Evolutionary conservation across 352 stramenopile species (phyloP).

Genomic region (Phytophthora syringae): DNA sequence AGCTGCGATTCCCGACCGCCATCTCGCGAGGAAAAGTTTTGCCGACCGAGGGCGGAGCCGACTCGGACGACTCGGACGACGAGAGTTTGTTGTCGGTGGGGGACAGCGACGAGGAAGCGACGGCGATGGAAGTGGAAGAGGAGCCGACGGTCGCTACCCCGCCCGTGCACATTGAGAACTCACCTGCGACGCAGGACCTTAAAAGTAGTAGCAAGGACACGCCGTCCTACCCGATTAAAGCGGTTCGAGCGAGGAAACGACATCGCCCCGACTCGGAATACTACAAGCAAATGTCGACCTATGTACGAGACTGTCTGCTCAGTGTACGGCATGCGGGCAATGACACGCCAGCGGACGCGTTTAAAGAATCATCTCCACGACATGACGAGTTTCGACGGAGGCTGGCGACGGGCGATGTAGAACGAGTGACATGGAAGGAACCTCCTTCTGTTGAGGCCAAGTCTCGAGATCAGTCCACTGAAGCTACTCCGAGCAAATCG

Average conservation of each 20-base stretch:
- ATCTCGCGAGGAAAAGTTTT: conserved; percentile 81
- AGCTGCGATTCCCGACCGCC: conserved; percentile 74
- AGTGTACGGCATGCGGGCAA: conserved; percentile 63
- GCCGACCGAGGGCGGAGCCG: conserved; percentile 43
- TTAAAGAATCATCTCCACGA: conserved; percentile 42
- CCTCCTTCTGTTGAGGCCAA: conserved; percentile 43
- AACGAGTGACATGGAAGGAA: conserved; percentile 84
- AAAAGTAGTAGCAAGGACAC: conserved; percentile 24
- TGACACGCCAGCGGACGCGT: conserved; percentile 45
- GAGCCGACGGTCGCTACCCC: conserved; percentile 25
- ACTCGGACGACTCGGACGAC: conserved; percentile 67
- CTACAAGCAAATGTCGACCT: conserved; percentile 87
- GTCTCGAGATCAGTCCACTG: conserved; percentile 12
- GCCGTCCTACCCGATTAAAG: conserved; percentile 74
- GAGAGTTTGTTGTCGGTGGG: conserved; percentile 77
- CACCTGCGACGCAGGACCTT: conserved; percentile 10
- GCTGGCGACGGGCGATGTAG: conserved; percentile 64
- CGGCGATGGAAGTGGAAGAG: conserved; percentile 38
- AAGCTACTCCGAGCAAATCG: conserved; percentile 21
- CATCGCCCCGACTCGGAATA: conserved; percentile 85
- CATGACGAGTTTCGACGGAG: conserved; percentile 80
- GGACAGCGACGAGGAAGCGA: conserved; percentile 59
- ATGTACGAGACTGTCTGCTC: conserved; percentile 83
- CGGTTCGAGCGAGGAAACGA: conserved; percentile 72
- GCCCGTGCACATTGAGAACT: conserved; percentile 16